A percentile compares a stretch with the other conserved stretches of the same genome.
Conservation (phyloP, 768 basidiomycete species). For the Harrya chromipes region DNA sequence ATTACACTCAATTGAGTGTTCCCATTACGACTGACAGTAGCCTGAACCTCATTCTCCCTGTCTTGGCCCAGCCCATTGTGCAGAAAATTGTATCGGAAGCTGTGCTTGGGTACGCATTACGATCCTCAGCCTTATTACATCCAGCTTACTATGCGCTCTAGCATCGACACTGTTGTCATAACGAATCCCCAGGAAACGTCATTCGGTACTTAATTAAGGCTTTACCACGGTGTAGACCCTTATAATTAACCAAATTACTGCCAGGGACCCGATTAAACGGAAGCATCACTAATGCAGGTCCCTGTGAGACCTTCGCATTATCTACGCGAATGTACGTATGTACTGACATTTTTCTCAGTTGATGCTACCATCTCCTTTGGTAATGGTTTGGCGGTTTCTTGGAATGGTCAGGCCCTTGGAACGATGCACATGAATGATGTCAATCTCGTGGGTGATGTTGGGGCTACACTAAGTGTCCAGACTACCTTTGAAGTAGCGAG, state of each 20-base stretch:
- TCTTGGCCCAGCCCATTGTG: conserved; percentile 72
- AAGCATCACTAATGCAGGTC: conserved; percentile 65
- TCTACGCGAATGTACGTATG: neutral
- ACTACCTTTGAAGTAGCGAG: conserved; percentile 58
- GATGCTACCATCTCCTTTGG: conserved; percentile 68
- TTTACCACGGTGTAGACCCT: neutral
- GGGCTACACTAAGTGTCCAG: conserved; percentile 53
- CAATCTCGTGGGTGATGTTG: conserved; percentile 56
- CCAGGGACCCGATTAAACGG: conserved; percentile 54
- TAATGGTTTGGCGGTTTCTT: conserved; percentile 56
- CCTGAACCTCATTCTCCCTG: conserved; percentile 61
- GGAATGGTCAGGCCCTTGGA: conserved; percentile 57
- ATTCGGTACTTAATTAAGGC: conserved; percentile 42
- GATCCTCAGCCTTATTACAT: neutral
- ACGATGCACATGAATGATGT: conserved; percentile 59
- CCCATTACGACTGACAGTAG: conserved; percentile 59
- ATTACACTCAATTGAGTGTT: conserved; percentile 56
- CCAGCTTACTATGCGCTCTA: conserved; percentile 20
- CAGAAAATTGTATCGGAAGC: conserved; percentile 64
- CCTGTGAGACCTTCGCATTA: conserved; percentile 46
- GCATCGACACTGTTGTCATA: conserved; percentile 61
- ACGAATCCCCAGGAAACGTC: conserved; percentile 51
- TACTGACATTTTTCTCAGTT: conserved; percentile 35
- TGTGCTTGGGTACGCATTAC: conserved; percentile 44
- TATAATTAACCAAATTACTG: neutral